Evolutionary conservation across 2,329 filamentous ascomycete species (phyloP).

Genomic region (Colletotrichum ledebouriae): DNA sequence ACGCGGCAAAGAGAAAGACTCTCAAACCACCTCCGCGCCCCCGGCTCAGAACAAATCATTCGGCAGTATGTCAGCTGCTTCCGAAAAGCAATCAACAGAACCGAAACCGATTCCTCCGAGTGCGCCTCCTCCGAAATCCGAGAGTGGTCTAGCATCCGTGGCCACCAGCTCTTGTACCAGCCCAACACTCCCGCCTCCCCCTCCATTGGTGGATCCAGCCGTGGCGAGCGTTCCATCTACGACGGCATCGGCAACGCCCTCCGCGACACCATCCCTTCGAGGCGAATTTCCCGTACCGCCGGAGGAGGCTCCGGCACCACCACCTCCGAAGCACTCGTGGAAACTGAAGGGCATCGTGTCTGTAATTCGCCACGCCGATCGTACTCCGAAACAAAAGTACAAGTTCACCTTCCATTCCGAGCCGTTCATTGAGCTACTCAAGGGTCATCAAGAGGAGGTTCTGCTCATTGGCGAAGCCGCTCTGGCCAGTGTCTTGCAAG

Average conservation of each 20-base stretch:
- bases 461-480: constrained; percentile 93
- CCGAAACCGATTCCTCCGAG: constrained; percentile 31
- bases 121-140: constrained; percentile 51
- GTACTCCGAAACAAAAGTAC: constrained; percentile 98
- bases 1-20: constrained; percentile 57
- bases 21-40: constrained; percentile 42
- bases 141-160: constrained; percentile 50
- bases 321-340: constrained; percentile 91
- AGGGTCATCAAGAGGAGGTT: constrained; percentile 96
- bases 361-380: constrained; percentile 95
- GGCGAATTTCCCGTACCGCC: constrained; percentile 48
- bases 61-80: constrained; percentile 29
- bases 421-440: constrained; percentile 93
- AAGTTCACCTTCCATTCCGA: constrained; percentile 99
- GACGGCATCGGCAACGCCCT: constrained; percentile 54
- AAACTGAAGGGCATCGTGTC: constrained; percentile 98
- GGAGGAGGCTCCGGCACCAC: constrained; percentile 68
- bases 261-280: constrained; percentile 55
- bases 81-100: constrained; percentile 39
- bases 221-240: constrained; percentile 51
- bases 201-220: constrained; percentile 41
- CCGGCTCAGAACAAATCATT: constrained; percentile 36
- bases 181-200: constrained; percentile 52
- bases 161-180: constrained; percentile 54
- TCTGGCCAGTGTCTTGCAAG: constrained; percentile 87